Conservation (phyloP, 805 yeast species). For the Allodekkera sacchari region DNA sequence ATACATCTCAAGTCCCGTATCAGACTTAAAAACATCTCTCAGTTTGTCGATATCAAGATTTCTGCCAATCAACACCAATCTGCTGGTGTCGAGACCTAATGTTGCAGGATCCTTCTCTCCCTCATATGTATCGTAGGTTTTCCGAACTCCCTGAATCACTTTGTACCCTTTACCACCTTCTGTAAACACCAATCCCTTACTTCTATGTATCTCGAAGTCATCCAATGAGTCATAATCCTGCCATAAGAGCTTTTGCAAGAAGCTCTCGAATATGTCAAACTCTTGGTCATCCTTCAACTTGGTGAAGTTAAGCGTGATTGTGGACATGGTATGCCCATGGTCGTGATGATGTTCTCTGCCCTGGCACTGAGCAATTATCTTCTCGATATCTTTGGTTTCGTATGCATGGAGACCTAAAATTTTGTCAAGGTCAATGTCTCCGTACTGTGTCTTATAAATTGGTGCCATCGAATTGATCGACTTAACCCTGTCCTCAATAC, state of each 20-base stretch:
- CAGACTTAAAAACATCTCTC: slow-evolving; percentile 4
- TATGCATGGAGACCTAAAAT: slow-evolving; percentile 78
- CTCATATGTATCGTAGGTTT: slow-evolving; percentile 74
- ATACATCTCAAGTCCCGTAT: slow-evolving; percentile 6
- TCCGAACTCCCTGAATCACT: slow-evolving; percentile 87
- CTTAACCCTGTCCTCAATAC: slow-evolving; percentile 28
- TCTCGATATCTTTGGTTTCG: slow-evolving; percentile 31
- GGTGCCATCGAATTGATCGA: slow-evolving; percentile 66
- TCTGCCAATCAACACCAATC: slow-evolving; percentile 27
- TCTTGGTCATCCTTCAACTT: slow-evolving; percentile 27
- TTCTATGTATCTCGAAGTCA: slow-evolving; percentile 63
- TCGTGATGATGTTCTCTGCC: slow-evolving; percentile 16
- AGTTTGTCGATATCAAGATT: slow-evolving; percentile 9
- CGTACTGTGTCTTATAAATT: slow-evolving; percentile 57
- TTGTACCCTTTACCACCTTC: slow-evolving; percentile 29
- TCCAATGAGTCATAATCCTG: slow-evolving; percentile 36
- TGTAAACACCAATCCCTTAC: slow-evolving; percentile 64
- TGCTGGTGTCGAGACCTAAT: slow-evolving; percentile 8
- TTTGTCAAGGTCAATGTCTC: slow-evolving; percentile 59
- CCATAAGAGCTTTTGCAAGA: slow-evolving; percentile 74
- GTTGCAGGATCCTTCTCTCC: slow-evolving; percentile 13
- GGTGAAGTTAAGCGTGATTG: slow-evolving; percentile 41
- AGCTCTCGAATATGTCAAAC: slow-evolving; percentile 43
- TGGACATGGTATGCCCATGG: slow-evolving; percentile 48
- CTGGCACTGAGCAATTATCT: slow-evolving; percentile 8